Base-by-base conservation (phyloP, 805 yeast genomes). In the Metahyphopichia silvanorum region DNA sequence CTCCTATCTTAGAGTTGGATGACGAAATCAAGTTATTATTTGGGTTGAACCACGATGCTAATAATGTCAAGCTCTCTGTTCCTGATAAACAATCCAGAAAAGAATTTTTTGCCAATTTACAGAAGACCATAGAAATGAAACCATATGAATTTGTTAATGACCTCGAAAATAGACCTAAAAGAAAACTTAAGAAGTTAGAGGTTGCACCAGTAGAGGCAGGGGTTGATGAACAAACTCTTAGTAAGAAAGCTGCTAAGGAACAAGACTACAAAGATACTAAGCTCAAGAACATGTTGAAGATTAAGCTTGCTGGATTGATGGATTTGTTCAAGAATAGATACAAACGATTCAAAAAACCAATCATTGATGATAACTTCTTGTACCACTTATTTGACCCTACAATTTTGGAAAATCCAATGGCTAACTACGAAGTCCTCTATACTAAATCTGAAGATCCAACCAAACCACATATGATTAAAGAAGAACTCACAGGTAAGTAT, bases 321-420 rank as follows among this genome's bases (percentile, higher is more conserved):
- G 98, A 93, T 42, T 60, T 86, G 15, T 84, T 91, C 66, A 88
- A 89, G 53, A 78, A 68, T 37, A 71, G 97, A 29, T 93, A 91
- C 55, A 87, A 87, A 49, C 68, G 96, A 35, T 93, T 93, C 66
- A 82, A 81, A 48, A 93, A 89, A 49, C 98, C 98, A 1, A 70
- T 85, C 0, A 77, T 93, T 35, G 98, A 91, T 36, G 96, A 88
- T 41, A 63, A 71, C 12, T 66, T 71, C 10, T 63, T 91, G 30
- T 66, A 77, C 16, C 95, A 88, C 55, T 61, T 93, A 28, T 91
- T 91, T 60, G 95, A 86, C 38, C 78, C 82, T 1, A 48, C 59
- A 1, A 57, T 66, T 2, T 43, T 66, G 26, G 59, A 56, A 5
- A 64, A 63, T 28, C 71, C 71, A 1, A 33, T 54, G 15, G 43